Conservation (phyloP, 2,329 filamentous ascomycete genomes). For the Torrubiella hemipterigena region DNA sequence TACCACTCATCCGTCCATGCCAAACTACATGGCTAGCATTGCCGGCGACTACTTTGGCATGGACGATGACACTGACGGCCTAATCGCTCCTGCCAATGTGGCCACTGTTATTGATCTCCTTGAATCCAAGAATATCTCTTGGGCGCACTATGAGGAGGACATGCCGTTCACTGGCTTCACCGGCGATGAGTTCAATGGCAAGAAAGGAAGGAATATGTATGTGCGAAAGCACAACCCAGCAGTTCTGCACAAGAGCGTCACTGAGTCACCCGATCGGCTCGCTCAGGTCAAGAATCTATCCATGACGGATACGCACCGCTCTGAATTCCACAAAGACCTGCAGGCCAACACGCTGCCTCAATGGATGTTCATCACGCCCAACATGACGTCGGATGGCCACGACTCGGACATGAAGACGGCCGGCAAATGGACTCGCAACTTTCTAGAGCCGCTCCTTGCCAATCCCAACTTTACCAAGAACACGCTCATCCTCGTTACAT, state of each 20-base stretch:
- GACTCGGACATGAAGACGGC: conserved; percentile 61
- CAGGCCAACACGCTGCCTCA: conserved; percentile 52
- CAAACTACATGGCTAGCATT: conserved; percentile 62
- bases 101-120: conserved; percentile 57
- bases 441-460: conserved; percentile 57
- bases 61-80: conserved; percentile 50
- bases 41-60: conserved; percentile 66
- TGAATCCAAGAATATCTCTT: conserved; percentile 50
- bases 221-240: conserved; percentile 69
- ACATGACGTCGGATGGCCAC: conserved; percentile 67
- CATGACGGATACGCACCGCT: conserved; percentile 24
- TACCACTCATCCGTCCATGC: conserved; percentile 61
- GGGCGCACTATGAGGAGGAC: conserved; percentile 67
- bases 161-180: conserved; percentile 65
- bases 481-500: conserved; percentile 65
- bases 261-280: conserved; percentile 45
- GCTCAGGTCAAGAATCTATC: conserved; percentile 61
- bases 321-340: conserved; percentile 55
- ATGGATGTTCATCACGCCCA: conserved; percentile 58
- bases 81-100: conserved; percentile 43
- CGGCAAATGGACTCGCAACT: conserved; percentile 53
- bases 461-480: conserved; percentile 63
- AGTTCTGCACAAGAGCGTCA: conserved; percentile 54
- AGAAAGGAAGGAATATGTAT: conserved; percentile 59
- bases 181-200: conserved; percentile 50